Base-by-base conservation (phyloP, 192 early-diverging fungal genomes). In the Umbelopsis sp. region DNA sequence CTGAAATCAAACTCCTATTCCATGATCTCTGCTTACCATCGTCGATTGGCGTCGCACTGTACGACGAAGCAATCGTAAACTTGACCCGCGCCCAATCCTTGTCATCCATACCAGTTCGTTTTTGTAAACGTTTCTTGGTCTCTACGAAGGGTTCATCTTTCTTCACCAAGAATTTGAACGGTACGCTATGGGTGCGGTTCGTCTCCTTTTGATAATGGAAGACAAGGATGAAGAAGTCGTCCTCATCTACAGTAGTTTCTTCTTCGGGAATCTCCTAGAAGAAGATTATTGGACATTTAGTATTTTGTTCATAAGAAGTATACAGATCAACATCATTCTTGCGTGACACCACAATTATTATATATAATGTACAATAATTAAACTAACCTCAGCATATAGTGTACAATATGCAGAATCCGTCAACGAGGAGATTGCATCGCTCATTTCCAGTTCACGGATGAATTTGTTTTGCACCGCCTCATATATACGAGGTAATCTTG, bases 81-180 rank as follows among this genome's bases (percentile, higher is more conserved):
- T 87, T 92, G 62, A 91, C 81, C 67, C 89, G 90, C 0, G 76
- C 83, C 68, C 92, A 92, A 43, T 98, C 96, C 82, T 93, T 94
- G 45, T 96, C 92, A 73, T 83, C 84, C 87, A 93, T 84, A 14
- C 93, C 93, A 24, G 92, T 82, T 38, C 88, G 79, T 66, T 54
- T 76, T 66, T 87, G 88, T 68, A 98, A 82, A 8, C 96, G 86
- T 65, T 74, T 69, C 86, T 91, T 93, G 22, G 93, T 93, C 1
- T 88, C 89, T 16, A 82, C 45, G 71, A 93, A 87, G 21, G 77
- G 22, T 72, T 96, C 95, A 51, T 85, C 91, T 84, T 82, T 73
- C 31, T 80, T 84, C 36, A 94, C 73, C 38, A 88, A 72, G 68
- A 97, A 91, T 67, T 81, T 81, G 82, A 98, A 97, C 24, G 97